Percentiles rank a stretch among this genome's conserved stretches.
phyloP scores from a whole-genome alignment of 2,329 filamentous ascomycete species.

The Sodiomyces alkalinus region DNA sequence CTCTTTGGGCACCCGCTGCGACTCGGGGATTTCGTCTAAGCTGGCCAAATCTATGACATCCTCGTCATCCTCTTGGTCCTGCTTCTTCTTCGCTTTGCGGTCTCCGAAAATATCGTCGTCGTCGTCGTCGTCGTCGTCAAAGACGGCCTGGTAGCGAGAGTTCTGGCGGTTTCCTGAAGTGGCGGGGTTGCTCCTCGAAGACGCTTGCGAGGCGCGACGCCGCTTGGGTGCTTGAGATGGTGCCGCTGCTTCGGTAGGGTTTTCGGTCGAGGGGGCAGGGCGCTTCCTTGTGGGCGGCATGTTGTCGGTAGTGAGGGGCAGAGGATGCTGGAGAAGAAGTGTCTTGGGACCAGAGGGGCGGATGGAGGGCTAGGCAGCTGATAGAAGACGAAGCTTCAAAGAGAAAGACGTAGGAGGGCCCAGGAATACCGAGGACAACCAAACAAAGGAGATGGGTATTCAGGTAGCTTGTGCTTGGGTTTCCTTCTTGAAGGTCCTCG shows the following conservation, averaged over 20 bases:
- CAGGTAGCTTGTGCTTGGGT: too few relatives aligned
- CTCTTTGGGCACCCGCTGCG: conserved; percentile 27
- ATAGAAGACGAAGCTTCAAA: too few relatives aligned
- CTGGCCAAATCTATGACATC: conserved; percentile 27
- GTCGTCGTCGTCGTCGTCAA: conserved; percentile 6
- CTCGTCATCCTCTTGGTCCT: conserved; percentile 11
- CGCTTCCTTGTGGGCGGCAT: conserved; percentile 5
- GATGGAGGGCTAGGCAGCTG: too few relatives aligned
- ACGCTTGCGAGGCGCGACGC: conserved; percentile 6
- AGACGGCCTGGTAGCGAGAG: background rate
- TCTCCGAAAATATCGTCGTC: conserved; percentile 15
- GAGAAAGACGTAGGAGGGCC: too few relatives aligned
- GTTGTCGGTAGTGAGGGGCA: too few relatives aligned
- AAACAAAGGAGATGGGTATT: too few relatives aligned
- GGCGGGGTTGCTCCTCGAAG: conserved; percentile 6
- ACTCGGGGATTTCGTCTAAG: conserved; percentile 25
- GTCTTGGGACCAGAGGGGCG: too few relatives aligned
- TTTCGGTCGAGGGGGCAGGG: conserved; percentile 3
- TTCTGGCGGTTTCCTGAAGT: conserved; percentile 12
- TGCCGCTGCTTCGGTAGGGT: conserved; percentile 1
- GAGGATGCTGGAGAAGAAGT: too few relatives aligned
- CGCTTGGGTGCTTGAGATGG: conserved; percentile 4
- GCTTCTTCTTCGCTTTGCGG: conserved; percentile 12
- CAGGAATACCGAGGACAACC: too few relatives aligned
- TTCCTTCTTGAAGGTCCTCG: too few relatives aligned